Conservation (phyloP, 768 basidiomycete genomes). For the Chlorophyllum brunneum region DNA sequence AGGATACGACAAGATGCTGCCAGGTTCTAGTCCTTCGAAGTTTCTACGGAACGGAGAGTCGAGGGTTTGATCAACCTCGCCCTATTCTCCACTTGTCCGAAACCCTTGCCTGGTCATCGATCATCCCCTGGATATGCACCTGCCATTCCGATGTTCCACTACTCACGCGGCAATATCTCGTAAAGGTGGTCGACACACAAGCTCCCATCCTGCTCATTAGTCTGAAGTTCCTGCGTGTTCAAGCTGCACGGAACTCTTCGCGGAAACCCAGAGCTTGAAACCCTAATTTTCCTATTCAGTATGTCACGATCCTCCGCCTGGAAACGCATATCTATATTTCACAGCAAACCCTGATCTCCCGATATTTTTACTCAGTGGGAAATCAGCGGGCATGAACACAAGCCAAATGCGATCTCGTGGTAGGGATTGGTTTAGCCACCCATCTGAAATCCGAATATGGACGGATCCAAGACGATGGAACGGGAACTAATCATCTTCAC, state of each 20-base stretch:
- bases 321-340: background rate
- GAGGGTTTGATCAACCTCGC: background rate
- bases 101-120: background rate
- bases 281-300: background rate
- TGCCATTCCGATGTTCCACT: too few species aligned
- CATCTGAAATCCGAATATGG: background rate
- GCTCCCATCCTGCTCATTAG: too few species aligned
- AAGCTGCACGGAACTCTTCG: background rate
- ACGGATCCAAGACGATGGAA: background rate
- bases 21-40: background rate
- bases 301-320: constrained; percentile 6
- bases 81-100: background rate
- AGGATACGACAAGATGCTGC: background rate
- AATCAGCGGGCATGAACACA: background rate
- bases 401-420: background rate
- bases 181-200: too few species aligned
- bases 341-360: background rate
- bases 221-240: background rate
- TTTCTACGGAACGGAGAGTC: background rate
- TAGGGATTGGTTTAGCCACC: background rate
- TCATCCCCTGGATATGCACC: too few species aligned
- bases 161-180: too few species aligned
- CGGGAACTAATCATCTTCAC: background rate
- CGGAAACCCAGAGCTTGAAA: constrained; percentile 5
- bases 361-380: constrained; percentile 2